phyloP scores from a whole-genome alignment of 345 rosid genomes.

The Iberis pinnata region DNA sequence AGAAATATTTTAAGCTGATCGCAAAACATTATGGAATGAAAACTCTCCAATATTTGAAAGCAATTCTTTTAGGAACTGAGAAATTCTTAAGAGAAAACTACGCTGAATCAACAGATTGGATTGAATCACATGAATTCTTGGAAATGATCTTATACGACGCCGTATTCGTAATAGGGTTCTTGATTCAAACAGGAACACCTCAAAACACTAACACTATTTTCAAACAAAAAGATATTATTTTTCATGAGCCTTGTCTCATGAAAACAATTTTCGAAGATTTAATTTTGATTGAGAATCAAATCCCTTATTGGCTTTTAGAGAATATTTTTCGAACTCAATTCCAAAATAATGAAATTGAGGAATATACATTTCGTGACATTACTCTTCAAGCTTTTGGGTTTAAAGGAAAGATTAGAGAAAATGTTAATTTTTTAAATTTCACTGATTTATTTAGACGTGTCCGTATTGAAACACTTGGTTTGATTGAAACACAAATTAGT shows the following conservation, averaged over 20 bases:
- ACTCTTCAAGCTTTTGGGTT: slow-evolving; percentile 1
- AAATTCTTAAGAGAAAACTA: slow-evolving; percentile 13
- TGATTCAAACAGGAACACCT: background rate
- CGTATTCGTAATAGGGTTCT: slow-evolving; percentile 23
- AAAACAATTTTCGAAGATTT: slow-evolving; percentile 15
- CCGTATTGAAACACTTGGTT: slow-evolving; percentile 20
- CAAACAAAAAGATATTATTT: slow-evolving; percentile 1
- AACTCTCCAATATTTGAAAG: background rate
- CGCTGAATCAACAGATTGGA: slow-evolving; percentile 27
- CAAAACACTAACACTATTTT: background rate
- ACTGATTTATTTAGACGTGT: slow-evolving; percentile 23
- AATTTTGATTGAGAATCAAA: slow-evolving; percentile 27
- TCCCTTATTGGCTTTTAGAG: slow-evolving; percentile 17
- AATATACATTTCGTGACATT: slow-evolving; percentile 3
- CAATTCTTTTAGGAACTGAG: slow-evolving; percentile 7
- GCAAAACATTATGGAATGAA: background rate
- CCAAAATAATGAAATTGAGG: background rate
- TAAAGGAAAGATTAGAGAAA: background rate
- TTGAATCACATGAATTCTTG: slow-evolving; percentile 6
- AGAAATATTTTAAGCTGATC: slow-evolving; percentile 1
- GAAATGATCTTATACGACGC: slow-evolving; percentile 21
- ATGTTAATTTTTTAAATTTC: slow-evolving; percentile 12
- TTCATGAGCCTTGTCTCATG: slow-evolving; percentile 4
- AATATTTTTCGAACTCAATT: slow-evolving; percentile 2
- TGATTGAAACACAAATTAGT: background rate